Percentiles rank a stretch among this genome's conserved stretches.
phyloP scores from a whole-genome alignment of 148 eudicot genomes.

The Silene conica region DNA sequence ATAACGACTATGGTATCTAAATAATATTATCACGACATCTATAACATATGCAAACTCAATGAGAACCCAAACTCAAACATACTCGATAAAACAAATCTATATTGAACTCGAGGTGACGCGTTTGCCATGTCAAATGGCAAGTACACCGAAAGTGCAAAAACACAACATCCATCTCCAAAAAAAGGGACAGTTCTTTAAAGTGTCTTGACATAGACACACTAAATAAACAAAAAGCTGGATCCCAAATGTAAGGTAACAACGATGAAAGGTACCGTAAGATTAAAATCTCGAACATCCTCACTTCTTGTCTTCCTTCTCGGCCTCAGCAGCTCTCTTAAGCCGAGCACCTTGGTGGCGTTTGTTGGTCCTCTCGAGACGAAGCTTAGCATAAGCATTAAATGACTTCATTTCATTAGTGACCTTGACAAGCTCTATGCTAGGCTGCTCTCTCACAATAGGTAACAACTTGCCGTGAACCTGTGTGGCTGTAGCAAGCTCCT shows the following conservation, averaged over 20 bases:
- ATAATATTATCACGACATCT: too few relatives aligned
- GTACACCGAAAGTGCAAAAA: too few relatives aligned
- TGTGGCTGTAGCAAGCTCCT: slow-evolving; percentile 55
- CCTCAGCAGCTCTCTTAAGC: slow-evolving; percentile 18
- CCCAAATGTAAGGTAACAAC: background rate
- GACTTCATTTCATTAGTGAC: slow-evolving; percentile 48
- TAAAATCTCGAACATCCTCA: slow-evolving; percentile 13
- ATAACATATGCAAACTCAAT: too few relatives aligned
- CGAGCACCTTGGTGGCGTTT: slow-evolving; percentile 43
- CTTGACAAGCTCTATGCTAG: slow-evolving; percentile 47
- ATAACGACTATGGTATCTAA: too few relatives aligned
- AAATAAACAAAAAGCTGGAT: background rate
- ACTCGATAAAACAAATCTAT: too few relatives aligned
- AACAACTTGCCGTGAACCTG: slow-evolving; percentile 48
- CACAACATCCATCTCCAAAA: too few relatives aligned
- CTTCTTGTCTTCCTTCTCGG: slow-evolving; percentile 39
- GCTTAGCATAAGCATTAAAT: slow-evolving; percentile 48
- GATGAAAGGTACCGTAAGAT: background rate
- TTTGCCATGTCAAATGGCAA: too few relatives aligned
- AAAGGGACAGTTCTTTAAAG: too few relatives aligned
- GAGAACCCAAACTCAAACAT: too few relatives aligned
- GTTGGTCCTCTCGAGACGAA: slow-evolving; percentile 52
- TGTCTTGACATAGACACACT: background rate
- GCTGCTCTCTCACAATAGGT: slow-evolving; percentile 40
- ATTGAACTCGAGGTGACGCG: too few relatives aligned